A percentile compares a stretch with the other conserved stretches of the same genome.
Evolutionary conservation across 139 green algal genomes (phyloP).

Genomic region (Desmodesmus armatus): DNA sequence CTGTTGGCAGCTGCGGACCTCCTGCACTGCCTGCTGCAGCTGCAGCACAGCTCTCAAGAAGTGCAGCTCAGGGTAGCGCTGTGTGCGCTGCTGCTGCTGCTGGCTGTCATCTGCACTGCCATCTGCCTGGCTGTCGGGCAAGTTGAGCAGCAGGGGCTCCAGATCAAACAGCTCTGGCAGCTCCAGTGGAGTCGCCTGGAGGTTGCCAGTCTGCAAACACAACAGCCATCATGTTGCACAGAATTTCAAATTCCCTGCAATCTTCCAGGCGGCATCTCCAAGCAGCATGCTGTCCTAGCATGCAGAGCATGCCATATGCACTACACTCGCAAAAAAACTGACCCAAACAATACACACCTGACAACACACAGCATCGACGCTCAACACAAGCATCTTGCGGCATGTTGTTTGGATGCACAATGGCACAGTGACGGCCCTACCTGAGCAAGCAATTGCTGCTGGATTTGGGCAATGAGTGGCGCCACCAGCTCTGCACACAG

Average conservation of each 20-base stretch:
- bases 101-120: neutral
- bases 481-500: constrained; percentile 47
- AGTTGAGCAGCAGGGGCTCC: constrained; percentile 47
- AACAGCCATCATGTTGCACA: neutral
- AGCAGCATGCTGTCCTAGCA: too few relatives aligned
- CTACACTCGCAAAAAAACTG: too few relatives aligned
- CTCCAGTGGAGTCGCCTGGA: constrained; percentile 38
- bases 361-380: too few relatives aligned
- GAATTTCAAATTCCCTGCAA: too few relatives aligned
- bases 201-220: constrained; percentile 11
- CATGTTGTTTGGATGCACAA: too few relatives aligned
- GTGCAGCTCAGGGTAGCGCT: constrained; percentile 33
- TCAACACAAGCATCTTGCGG: too few relatives aligned
- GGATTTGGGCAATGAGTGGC: constrained; percentile 44
- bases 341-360: too few relatives aligned
- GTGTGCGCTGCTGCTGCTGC: constrained; percentile 5
- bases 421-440: too few relatives aligned
- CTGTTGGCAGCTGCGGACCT: neutral
- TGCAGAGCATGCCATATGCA: too few relatives aligned
- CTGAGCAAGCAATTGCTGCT: constrained; percentile 34
- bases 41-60: constrained; percentile 19
- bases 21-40: constrained; percentile 13
- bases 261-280: too few relatives aligned
- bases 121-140: constrained; percentile 37
- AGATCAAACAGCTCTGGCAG: constrained; percentile 52